Evolutionary conservation across 257 asterid genomes (phyloP).

Genomic region (Solanum pennellii): DNA sequence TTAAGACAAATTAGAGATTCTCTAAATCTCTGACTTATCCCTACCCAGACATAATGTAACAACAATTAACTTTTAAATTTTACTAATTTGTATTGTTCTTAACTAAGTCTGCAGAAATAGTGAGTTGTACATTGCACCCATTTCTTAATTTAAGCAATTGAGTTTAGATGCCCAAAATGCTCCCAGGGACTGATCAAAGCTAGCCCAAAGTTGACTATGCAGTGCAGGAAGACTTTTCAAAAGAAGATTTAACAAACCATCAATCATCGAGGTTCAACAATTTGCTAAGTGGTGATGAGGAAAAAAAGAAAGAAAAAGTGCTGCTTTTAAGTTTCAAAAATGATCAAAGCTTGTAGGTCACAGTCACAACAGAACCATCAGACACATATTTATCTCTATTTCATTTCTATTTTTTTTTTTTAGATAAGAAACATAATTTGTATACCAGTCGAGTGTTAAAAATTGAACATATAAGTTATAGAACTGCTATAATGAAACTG

Average conservation of each 20-base stretch:
- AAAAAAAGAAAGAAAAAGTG: not conserved
- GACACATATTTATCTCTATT: not conserved
- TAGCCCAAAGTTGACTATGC: not conserved
- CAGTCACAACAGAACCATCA: not conserved
- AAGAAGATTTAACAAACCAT: not conserved
- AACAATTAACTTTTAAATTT: not conserved
- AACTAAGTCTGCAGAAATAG: not conserved
- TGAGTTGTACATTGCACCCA: not conserved
- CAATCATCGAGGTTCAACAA: not conserved
- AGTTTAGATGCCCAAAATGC: not conserved
- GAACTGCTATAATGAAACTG: not conserved
- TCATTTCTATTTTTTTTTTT: not conserved
- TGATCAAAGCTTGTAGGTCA: not conserved
- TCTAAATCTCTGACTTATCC: not conserved
- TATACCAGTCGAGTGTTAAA: not conserved
- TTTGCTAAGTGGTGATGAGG: not conserved
- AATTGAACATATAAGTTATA: not conserved
- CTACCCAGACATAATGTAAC: not conserved
- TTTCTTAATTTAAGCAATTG: not conserved
- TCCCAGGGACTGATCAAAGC: not conserved
- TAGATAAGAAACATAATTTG: not conserved
- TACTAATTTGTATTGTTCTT: not conserved
- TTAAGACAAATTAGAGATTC: not conserved
- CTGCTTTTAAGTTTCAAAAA: not conserved
- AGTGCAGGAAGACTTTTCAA: not conserved